Evolutionary conservation across 768 basidiomycete species (phyloP).

Genomic region (Kwoniella botswanensis): DNA sequence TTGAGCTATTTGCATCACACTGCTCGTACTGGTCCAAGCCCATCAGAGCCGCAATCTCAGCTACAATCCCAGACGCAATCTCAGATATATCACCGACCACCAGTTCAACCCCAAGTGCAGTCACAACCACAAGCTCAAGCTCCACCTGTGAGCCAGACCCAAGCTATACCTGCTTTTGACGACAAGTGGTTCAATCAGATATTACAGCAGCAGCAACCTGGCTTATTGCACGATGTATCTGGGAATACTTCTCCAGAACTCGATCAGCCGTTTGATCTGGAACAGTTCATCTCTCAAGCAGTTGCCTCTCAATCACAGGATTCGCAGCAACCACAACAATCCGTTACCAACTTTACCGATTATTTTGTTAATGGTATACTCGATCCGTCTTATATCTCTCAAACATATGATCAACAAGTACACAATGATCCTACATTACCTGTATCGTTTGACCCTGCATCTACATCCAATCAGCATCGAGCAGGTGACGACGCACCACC

Average conservation of each 20-base stretch:
- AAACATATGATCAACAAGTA: neutral
- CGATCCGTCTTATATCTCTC: neutral
- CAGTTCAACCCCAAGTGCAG: neutral
- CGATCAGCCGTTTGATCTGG: constrained; percentile 13
- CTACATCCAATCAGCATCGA: too few relatives aligned
- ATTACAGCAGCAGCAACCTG: constrained; percentile 3
- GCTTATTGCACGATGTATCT: neutral
- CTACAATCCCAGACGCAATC: neutral
- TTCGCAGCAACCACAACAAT: neutral
- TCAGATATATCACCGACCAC: neutral
- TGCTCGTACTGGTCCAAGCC: too few relatives aligned
- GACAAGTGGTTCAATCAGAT: constrained; percentile 1
- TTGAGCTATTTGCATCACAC: neutral
- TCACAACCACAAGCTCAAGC: neutral
- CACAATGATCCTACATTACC: neutral
- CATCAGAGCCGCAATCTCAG: neutral
- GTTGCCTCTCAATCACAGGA: constrained; percentile 2
- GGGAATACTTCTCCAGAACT: constrained; percentile 8
- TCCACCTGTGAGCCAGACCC: neutral
- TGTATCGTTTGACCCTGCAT: too few relatives aligned
- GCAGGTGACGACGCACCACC: neutral
- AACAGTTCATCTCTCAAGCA: constrained; percentile 17
- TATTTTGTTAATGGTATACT: neutral
- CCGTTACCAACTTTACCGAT: neutral
- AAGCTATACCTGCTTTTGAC: constrained; percentile 6